A percentile compares a stretch with the other conserved stretches of the same genome.
These are phyloP conservation scores for Pulveroboletus ravenelii DNA, from an alignment of 768 basidiomycete species.

Conservation along the genomic window DNA sequence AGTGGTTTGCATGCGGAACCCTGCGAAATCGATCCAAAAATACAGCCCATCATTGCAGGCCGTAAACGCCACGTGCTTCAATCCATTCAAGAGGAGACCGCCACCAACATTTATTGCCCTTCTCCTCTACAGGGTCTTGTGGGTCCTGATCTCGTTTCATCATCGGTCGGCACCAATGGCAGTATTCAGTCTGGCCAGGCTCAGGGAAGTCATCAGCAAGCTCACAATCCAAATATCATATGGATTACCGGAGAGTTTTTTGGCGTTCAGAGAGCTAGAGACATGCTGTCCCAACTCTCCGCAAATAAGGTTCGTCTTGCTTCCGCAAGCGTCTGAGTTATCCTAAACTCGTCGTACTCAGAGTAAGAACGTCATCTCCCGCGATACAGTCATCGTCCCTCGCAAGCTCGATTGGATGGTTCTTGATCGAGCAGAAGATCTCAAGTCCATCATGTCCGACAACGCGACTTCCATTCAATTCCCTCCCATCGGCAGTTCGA, in stretches of 20 bases:
- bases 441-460: conserved; percentile 91
- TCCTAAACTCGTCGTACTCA: conserved; percentile 28
- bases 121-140: conserved; percentile 84
- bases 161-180: conserved; percentile 33
- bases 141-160: conserved; percentile 53
- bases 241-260: conserved; percentile 99
- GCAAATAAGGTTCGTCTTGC: conserved; percentile 62
- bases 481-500: conserved; percentile 87
- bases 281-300: conserved; percentile 90
- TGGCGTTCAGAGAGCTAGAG: conserved; percentile 88
- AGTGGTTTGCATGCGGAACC: conserved; percentile 87
- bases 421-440: conserved; percentile 90
- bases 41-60: conserved; percentile 88
- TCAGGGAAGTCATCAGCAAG: conserved; percentile 23
- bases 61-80: conserved; percentile 85
- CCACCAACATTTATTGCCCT: conserved; percentile 94
- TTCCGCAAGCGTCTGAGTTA: neutral
- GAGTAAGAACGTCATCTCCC: conserved; percentile 86
- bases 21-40: conserved; percentile 91
- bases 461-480: conserved; percentile 96
- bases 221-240: conserved; percentile 69
- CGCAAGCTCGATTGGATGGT: conserved; percentile 99
- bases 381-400: conserved; percentile 91
- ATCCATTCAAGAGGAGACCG: conserved; percentile 93
- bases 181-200: conserved; percentile 30